A percentile compares a stretch with the other conserved stretches of the same genome.
These are phyloP conservation scores for Jacaranda copaia DNA, from an alignment of 257 asterid species.

Conservation along the genomic window DNA sequence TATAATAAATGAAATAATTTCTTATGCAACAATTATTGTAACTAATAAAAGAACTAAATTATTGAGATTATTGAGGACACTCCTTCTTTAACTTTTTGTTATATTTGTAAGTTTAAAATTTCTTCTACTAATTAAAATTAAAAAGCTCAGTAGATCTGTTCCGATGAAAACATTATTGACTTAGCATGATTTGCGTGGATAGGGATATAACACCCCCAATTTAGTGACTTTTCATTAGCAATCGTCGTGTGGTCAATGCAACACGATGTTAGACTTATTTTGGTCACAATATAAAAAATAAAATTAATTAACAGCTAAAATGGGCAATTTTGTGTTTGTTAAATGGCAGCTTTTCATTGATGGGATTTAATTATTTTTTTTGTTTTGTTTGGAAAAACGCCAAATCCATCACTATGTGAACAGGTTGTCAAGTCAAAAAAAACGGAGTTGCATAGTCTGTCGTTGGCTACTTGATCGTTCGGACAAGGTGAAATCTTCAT, in stretches of 20 bases:
- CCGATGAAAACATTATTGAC: not conserved
- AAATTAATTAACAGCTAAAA: too few relatives aligned
- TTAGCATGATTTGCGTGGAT: not conserved
- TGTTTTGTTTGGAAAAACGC: not conserved
- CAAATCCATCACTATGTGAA: not conserved
- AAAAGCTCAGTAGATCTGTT: not conserved
- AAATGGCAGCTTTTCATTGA: not conserved
- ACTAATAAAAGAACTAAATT: not conserved
- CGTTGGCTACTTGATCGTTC: too few relatives aligned
- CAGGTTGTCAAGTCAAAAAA: not conserved
- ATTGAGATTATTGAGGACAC: not conserved
- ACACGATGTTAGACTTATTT: too few relatives aligned
- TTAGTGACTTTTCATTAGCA: too few relatives aligned
- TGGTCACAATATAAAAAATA: too few relatives aligned
- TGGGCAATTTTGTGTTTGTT: slow-evolving; percentile 19
- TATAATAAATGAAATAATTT: not conserved
- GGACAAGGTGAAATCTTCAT: too few relatives aligned
- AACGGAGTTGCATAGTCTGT: too few relatives aligned
- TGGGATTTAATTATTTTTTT: not conserved
- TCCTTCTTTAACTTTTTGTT: too few relatives aligned
- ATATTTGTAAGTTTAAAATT: not conserved
- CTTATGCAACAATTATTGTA: not conserved
- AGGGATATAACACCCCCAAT: not conserved
- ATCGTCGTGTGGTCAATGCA: too few relatives aligned
- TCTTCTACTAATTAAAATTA: not conserved